Conservation (phyloP, 2,329 filamentous ascomycete genomes). For the Xylariaceae sp. region DNA sequence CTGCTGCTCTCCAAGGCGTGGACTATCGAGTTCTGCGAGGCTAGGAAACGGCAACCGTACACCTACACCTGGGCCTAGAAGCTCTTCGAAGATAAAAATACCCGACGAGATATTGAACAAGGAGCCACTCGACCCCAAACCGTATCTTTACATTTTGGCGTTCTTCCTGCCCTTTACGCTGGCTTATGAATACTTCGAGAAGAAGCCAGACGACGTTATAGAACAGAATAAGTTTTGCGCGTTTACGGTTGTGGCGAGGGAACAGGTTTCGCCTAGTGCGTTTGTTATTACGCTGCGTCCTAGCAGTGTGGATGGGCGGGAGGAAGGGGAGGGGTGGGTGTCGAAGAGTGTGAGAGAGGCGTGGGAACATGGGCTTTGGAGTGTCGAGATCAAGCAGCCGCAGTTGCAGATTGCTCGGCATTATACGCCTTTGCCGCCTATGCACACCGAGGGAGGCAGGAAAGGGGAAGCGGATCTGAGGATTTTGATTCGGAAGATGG, state of each 20-base stretch:
- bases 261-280: constrained; percentile 63
- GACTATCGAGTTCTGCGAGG: too few species aligned
- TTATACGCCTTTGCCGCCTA: constrained; percentile 81
- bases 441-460: constrained; percentile 16
- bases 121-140: too few species aligned
- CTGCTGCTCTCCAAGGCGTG: too few species aligned
- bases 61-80: too few species aligned
- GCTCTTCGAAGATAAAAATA: too few species aligned
- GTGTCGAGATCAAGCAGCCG: constrained; percentile 90
- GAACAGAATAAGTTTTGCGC: constrained; percentile 61
- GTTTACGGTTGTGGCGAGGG: constrained; percentile 61
- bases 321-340: constrained; percentile 3
- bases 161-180: too few species aligned
- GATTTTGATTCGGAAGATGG: constrained; percentile 76
- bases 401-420: constrained; percentile 87
- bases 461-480: constrained; percentile 49
- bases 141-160: too few species aligned
- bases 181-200: too few species aligned
- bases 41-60: too few species aligned
- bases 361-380: constrained; percentile 72
- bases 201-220: constrained; percentile 33
- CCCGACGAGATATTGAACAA: too few species aligned
- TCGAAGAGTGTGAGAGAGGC: constrained; percentile 34
- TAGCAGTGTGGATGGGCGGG: constrained; percentile 10
- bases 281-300: constrained; percentile 64